Percentiles rank a stretch among this genome's conserved stretches.
These are phyloP conservation scores for Boletus semigastroideus DNA, from an alignment of 1,284 basidiomycete species.

Conservation along the genomic window DNA sequence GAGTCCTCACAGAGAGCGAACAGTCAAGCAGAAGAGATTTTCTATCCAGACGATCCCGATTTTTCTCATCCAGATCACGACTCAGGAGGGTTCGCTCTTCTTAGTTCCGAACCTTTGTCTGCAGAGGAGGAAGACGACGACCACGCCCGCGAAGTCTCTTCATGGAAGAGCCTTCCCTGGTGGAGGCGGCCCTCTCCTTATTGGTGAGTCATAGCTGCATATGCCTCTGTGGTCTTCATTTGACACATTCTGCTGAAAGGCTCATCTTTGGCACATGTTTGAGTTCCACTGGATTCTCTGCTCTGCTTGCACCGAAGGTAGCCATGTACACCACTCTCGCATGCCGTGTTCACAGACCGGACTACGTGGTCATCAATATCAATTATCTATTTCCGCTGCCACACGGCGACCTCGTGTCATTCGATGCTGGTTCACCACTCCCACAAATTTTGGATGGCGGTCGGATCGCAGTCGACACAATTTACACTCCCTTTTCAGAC, in stretches of 20 bases:
- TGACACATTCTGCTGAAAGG: conserved; percentile 40
- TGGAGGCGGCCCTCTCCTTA: conserved; percentile 66
- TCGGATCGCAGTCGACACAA: neutral
- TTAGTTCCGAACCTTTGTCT: conserved; percentile 16
- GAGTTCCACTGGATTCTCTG: conserved; percentile 49
- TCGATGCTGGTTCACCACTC: neutral
- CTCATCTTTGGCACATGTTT: conserved; percentile 54
- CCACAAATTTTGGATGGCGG: neutral
- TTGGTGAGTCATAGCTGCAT: conserved; percentile 53
- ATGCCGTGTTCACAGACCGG: conserved; percentile 54
- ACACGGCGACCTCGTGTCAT: neutral
- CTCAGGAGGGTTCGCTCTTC: conserved; percentile 35
- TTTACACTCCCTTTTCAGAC: conserved; percentile 4
- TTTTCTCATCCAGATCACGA: conserved; percentile 36
- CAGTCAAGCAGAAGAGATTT: conserved; percentile 1
- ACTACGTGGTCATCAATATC: conserved; percentile 36
- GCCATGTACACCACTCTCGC: conserved; percentile 61
- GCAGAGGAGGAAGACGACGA: conserved; percentile 30
- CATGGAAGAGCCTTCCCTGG: conserved; percentile 50
- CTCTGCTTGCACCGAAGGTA: conserved; percentile 63
- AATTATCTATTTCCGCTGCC: neutral
- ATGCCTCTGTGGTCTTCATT: neutral
- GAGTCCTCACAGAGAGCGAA: neutral
- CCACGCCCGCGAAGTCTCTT: conserved; percentile 28
- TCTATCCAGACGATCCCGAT: conserved; percentile 42